A percentile compares a stretch with the other conserved stretches of the same genome.
Evolutionary conservation across 495 filamentous ascomycete species (phyloP).

Genomic region (Aspergillus cristatus): DNA sequence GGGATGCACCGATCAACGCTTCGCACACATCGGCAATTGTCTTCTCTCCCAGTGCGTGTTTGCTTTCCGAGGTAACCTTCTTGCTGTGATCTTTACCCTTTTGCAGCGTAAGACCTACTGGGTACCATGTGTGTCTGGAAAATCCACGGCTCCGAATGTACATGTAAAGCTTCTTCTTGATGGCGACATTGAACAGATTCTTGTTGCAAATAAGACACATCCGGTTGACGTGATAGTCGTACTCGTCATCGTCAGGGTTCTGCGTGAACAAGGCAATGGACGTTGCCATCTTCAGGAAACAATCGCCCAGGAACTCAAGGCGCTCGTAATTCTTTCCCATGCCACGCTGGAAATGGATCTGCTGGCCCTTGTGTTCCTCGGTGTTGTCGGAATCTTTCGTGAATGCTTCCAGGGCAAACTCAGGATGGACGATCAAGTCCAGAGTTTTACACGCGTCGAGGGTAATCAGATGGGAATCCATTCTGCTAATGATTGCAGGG

Average conservation of each 20-base stretch:
- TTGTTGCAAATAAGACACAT: constrained; percentile 91
- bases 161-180: constrained; percentile 53
- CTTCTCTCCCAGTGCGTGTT: constrained; percentile 74
- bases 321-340: constrained; percentile 98
- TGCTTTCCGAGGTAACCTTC: constrained; percentile 39
- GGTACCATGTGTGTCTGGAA: constrained; percentile 67
- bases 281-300: constrained; percentile 92
- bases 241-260: constrained; percentile 73
- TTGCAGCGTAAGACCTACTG: constrained; percentile 58
- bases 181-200: constrained; percentile 72
- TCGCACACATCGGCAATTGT: constrained; percentile 96
- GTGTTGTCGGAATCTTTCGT: constrained; percentile 94
- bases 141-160: constrained; percentile 80
- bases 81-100: constrained; percentile 51
- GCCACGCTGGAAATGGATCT: constrained; percentile 69
- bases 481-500: constrained; percentile 72
- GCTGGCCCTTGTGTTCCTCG: constrained; percentile 61
- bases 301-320: constrained; percentile 88
- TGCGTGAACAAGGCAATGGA: constrained; percentile 72
- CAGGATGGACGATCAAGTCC: constrained; percentile 49
- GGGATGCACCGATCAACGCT: constrained; percentile 83
- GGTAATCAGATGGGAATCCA: constrained; percentile 76
- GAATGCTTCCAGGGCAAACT: constrained; percentile 76
- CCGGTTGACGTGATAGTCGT: constrained; percentile 77
- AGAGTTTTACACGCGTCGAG: constrained; percentile 59